Evolutionary conservation across 1,284 basidiomycete species (phyloP).

Genomic region (Afroboletus lepidellus): DNA sequence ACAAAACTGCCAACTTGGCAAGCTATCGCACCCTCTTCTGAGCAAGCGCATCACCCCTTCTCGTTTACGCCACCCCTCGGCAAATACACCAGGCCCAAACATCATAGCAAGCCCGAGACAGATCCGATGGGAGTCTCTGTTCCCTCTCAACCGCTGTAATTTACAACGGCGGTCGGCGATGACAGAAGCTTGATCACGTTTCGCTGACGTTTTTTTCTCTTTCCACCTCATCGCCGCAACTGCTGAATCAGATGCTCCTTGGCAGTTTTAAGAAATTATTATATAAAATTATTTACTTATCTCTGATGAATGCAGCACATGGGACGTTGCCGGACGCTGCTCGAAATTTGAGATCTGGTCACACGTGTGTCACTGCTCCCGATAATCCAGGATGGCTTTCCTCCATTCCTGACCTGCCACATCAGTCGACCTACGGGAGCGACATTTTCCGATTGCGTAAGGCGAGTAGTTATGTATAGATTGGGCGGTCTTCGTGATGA

Average conservation of each 20-base stretch:
- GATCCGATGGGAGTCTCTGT: background rate
- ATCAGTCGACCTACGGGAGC: conserved; percentile 4
- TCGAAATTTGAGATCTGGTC: conserved; percentile 5
- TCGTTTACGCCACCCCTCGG: background rate
- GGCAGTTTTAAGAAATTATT: conserved; percentile 11
- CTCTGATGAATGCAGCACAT: conserved; percentile 7
- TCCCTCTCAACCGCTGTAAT: background rate
- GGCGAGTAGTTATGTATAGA: background rate
- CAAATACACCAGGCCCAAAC: background rate
- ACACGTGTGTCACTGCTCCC: conserved; percentile 9
- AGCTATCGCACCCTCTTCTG: background rate
- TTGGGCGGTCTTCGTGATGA: background rate
- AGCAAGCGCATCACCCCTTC: background rate
- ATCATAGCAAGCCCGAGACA: background rate
- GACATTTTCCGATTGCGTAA: conserved; percentile 10
- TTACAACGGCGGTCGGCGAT: conserved; percentile 3
- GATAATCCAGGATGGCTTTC: background rate
- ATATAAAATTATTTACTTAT: background rate
- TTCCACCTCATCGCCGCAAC: conserved; percentile 8
- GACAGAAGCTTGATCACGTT: background rate
- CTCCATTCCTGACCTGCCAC: conserved; percentile 3
- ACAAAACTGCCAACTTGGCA: background rate
- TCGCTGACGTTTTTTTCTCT: background rate
- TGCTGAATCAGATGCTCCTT: background rate
- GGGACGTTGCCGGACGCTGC: background rate